Evolutionary conservation across 129 eudicot genomes (phyloP).

Genomic region (Chrysanthemum makinoi): DNA sequence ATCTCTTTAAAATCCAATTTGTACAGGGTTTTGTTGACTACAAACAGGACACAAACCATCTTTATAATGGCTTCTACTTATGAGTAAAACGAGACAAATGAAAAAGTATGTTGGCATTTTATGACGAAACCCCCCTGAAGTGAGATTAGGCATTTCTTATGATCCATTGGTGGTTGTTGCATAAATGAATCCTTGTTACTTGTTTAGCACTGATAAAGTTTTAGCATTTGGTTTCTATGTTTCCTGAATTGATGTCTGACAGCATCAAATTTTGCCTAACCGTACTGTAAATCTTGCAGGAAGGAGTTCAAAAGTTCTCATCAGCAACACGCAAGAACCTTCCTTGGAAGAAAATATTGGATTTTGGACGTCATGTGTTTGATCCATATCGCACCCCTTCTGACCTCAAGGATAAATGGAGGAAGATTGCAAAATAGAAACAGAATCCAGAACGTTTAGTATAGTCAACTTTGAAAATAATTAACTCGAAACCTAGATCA

Average conservation of each 20-base stretch:
- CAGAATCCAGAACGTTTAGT: not conserved
- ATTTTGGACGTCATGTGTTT: conserved; percentile 60
- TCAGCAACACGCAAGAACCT: conserved; percentile 33
- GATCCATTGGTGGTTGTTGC: no score
- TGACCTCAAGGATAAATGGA: conserved; percentile 87
- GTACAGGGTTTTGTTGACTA: no score
- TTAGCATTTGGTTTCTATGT: not conserved
- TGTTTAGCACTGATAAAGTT: no score
- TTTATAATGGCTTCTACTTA: no score
- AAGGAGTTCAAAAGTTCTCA: conserved; percentile 51
- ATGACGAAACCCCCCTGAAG: no score
- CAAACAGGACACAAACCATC: no score
- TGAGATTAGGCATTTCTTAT: no score
- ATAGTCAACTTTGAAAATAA: not conserved
- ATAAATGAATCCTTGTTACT: no score
- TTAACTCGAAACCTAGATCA: no score
- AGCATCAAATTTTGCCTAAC: not conserved
- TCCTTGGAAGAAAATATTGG: conserved; percentile 78
- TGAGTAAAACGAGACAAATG: no score
- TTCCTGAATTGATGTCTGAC: not conserved
- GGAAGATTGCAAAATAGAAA: conserved; percentile 32
- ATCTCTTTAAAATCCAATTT: no score
- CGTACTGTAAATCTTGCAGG: conserved; percentile 36
- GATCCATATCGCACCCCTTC: conserved; percentile 51
- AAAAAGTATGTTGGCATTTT: no score